Evolutionary conservation across 305 asterid genomes (phyloP), one percentile per base, ranked within the genome.

Genomic region (Fraxinus paxiana): DNA sequence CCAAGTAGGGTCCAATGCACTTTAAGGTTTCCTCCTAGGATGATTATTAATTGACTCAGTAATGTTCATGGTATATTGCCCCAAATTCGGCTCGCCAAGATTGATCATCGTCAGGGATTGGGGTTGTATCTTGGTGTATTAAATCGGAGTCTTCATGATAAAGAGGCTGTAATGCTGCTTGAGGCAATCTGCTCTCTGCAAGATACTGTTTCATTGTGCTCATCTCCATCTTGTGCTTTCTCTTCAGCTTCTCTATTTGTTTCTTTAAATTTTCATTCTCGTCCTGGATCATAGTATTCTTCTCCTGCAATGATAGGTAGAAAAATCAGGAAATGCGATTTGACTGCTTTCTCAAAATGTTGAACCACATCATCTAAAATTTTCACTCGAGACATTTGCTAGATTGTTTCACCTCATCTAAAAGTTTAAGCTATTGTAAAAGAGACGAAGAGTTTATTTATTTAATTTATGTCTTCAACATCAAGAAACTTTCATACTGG

Each of bases 71-170:
- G 86, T 96, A 94, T 54, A 90, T 96, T 71, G 99, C 91, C 35
- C 99, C 99, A 74, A 96, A 96, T 86, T 96, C 98, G 10, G 96
- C 98, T 83, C 94, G 89, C 99, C 99, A 96, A 6, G 98, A 96
- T 85, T 92, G 92, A 84, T 95, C 91, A 46, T 87, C 89, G n/a
- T 69, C 37, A 6, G 10, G 74, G 22, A 69, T 13, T 30, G 83
- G 56, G 15, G 80, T 69, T 41, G 82, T 26, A 20, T 87, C 79
- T 69, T 69, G 38, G 76, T 67, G 71, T 43, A 83, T 75, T 2
- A 86, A 69, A 75, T 87, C 93, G 0, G 94, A 89, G 54, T 92
- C 92, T 15, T 94, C 89, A 67, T 89, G 85, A 82, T 82, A 90
- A 18, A 90, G 78, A 28, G 91, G 87, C 78, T 89, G 85, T 73